Conservation (phyloP, 2,329 filamentous ascomycete genomes). For the Pseudocercospora macadamiae region DNA sequence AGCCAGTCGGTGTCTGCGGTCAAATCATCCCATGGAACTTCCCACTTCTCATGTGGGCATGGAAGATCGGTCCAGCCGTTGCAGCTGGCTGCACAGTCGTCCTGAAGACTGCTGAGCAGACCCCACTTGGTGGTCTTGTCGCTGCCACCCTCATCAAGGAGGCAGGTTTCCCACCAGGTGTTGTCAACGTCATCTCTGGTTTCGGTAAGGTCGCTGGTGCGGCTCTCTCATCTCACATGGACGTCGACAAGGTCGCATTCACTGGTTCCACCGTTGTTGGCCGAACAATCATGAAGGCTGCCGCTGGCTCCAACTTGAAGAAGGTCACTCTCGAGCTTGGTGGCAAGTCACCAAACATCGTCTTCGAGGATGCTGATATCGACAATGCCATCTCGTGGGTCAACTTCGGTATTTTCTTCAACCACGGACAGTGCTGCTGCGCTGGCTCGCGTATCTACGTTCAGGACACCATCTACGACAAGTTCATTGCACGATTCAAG, state of each 20-base stretch:
- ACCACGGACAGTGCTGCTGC: conserved; percentile 67
- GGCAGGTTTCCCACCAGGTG: conserved; percentile 77
- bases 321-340: conserved; percentile 81
- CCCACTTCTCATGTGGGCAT: conserved; percentile 44
- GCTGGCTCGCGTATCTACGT: conserved; percentile 84
- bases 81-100: conserved; percentile 73
- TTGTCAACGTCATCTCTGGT: conserved; percentile 71
- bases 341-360: conserved; percentile 79
- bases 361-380: conserved; percentile 77
- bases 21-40: conserved; percentile 72
- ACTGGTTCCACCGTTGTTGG: conserved; percentile 76
- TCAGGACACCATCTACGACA: conserved; percentile 84
- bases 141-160: conserved; percentile 69
- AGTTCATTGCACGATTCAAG: conserved; percentile 82
- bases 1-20: conserved; percentile 70
- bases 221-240: conserved; percentile 75
- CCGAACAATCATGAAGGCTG: conserved; percentile 78
- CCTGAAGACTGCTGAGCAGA: conserved; percentile 77
- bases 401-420: conserved; percentile 65
- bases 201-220: conserved; percentile 79
- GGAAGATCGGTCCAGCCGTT: conserved; percentile 79
- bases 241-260: conserved; percentile 81
- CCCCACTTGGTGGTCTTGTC: conserved; percentile 69
- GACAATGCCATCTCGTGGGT: conserved; percentile 78
- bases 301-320: conserved; percentile 76